These are phyloP conservation scores for Kwoniella sp. DNA, from an alignment of 768 basidiomycete genomes.

Conservation along the genomic window DNA sequence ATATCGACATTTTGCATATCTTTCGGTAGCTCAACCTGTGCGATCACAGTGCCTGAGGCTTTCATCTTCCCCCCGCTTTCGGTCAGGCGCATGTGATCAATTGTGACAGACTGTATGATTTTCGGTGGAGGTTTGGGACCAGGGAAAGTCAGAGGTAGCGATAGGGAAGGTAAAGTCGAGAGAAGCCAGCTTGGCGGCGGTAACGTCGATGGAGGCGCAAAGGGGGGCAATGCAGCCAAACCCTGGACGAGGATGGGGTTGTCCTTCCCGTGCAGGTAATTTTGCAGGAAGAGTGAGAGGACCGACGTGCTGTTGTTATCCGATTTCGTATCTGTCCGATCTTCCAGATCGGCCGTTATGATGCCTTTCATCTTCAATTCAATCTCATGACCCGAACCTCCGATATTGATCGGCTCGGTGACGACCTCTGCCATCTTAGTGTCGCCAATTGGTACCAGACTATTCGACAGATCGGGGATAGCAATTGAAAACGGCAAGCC, in stretches of 20 bases:
- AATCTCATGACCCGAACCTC: constrained; percentile 17
- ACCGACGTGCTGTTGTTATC: constrained; percentile 21
- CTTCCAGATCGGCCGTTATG: constrained; percentile 31
- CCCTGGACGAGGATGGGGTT: constrained; percentile 51
- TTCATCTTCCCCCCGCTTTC: constrained; percentile 47
- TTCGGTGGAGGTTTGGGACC: constrained; percentile 49
- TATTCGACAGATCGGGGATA: constrained; percentile 18
- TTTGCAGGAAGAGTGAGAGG: constrained; percentile 48
- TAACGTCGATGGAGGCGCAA: constrained; percentile 12
- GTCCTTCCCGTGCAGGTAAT: constrained; percentile 47
- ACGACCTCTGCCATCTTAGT: constrained; percentile 51
- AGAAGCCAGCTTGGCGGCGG: constrained; percentile 48
- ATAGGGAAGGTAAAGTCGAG: constrained; percentile 30
- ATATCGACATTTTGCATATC: constrained; percentile 65
- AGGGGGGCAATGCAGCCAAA: constrained; percentile 29
- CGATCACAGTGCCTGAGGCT: constrained; percentile 51
- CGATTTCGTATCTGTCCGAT: not conserved
- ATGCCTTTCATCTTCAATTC: constrained; percentile 35
- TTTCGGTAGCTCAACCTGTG: constrained; percentile 64
- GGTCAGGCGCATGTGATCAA: constrained; percentile 53
- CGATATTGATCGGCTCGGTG: constrained; percentile 41
- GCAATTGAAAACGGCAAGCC: constrained; percentile 49
- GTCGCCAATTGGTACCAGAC: constrained; percentile 9
- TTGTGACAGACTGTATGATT: constrained; percentile 48
- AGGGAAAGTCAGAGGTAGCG: constrained; percentile 46